Percentiles rank a stretch among this genome's conserved stretches.
Conservation (phyloP, 352 stramenopile species). For the Globisporangium cederbergense region DNA sequence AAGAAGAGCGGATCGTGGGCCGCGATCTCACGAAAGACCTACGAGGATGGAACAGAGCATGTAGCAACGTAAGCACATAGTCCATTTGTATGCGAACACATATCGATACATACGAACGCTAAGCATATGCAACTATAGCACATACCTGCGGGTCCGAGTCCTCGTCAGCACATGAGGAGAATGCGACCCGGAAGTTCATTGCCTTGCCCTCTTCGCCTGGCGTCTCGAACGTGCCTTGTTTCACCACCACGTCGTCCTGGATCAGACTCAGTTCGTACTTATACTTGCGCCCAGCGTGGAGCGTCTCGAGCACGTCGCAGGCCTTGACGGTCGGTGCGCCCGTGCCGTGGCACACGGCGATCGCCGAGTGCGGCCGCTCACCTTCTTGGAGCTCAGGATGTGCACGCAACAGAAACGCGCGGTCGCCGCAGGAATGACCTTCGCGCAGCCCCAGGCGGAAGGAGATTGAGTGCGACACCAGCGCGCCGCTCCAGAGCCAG, state of each 20-base stretch:
- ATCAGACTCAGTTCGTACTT: constrained; percentile 55
- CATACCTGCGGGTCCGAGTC: constrained; percentile 53
- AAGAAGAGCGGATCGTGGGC: constrained; percentile 77
- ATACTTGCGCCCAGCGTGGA: constrained; percentile 49
- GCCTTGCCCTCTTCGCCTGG: constrained; percentile 38
- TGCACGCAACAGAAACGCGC: constrained; percentile 55
- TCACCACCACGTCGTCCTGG: constrained; percentile 27
- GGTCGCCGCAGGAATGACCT: constrained; percentile 41
- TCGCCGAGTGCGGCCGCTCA: constrained; percentile 50
- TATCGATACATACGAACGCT: background rate
- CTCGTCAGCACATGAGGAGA: constrained; percentile 83
- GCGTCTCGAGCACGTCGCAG: constrained; percentile 46
- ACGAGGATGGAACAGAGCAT: background rate
- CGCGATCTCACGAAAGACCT: constrained; percentile 62
- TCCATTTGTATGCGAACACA: constrained; percentile 3
- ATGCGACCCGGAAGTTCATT: constrained; percentile 67
- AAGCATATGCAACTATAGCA: constrained; percentile 17
- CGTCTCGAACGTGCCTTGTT: constrained; percentile 45
- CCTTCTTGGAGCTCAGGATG: constrained; percentile 36
- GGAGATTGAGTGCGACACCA: constrained; percentile 59
- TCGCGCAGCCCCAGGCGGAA: constrained; percentile 70
- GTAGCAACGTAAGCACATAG: constrained; percentile 9
- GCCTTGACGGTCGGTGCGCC: constrained; percentile 37
- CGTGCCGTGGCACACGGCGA: constrained; percentile 29
- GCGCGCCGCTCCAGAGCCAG: constrained; percentile 72